Conservation (phyloP, 352 stramenopile species). For the Pythium plurisporium region DNA sequence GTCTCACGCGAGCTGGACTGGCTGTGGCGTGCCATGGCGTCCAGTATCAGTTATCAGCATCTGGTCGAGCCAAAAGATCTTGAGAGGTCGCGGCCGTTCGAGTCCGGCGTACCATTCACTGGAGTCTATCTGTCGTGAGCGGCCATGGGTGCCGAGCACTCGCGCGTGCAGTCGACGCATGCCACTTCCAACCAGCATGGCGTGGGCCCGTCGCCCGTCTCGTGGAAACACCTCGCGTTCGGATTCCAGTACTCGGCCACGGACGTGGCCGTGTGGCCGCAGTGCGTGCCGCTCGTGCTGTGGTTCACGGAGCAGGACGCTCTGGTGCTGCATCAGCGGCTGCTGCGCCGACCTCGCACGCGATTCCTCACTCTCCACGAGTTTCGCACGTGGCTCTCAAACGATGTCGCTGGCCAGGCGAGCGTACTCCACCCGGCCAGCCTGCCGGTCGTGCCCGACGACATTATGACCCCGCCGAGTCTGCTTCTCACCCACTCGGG, state of each 20-base stretch:
- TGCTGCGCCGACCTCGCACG: constrained; percentile 28
- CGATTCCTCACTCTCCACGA: constrained; percentile 34
- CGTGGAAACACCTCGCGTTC: constrained; percentile 30
- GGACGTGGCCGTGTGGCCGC: constrained; percentile 58
- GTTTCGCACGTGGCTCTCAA: constrained; percentile 44
- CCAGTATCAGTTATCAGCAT: not conserved
- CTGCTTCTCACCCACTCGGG: not conserved
- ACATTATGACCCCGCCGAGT: constrained; percentile 45
- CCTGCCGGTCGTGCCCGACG: constrained; percentile 18
- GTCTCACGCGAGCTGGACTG: not conserved
- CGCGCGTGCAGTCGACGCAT: constrained; percentile 6
- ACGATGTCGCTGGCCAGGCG: not conserved
- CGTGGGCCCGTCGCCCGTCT: not conserved
- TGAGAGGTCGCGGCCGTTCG: constrained; percentile 13
- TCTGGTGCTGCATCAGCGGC: constrained; percentile 21
- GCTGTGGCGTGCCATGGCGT: not conserved
- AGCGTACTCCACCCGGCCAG: constrained; percentile 3
- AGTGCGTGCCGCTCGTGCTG: constrained; percentile 45
- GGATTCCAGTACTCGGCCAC: constrained; percentile 46
- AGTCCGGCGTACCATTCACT: not conserved
- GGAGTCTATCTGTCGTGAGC: not conserved
- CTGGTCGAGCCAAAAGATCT: too few relatives aligned
- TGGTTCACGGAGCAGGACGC: constrained; percentile 64
- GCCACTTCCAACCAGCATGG: too few relatives aligned
- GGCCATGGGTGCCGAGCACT: constrained; percentile 41